These are phyloP conservation scores for Debaryomyces hansenii DNA, from an alignment of 805 yeast species.

Conservation along the genomic window DNA sequence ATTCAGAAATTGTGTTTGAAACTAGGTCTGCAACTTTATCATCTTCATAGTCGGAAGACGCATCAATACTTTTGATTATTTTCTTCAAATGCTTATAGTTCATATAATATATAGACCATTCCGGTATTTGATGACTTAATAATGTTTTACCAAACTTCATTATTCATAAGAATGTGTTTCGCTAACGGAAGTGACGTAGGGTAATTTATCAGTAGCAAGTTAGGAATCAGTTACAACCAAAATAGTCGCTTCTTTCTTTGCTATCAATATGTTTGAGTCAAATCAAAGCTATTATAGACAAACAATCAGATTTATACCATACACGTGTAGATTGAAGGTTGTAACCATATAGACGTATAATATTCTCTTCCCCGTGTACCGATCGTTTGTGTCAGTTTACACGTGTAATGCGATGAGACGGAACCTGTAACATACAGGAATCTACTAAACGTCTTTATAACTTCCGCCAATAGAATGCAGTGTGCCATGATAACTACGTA, in stretches of 20 bases:
- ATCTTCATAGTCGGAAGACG: conserved; percentile 37
- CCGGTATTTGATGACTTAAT: conserved; percentile 86
- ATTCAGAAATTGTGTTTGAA: conserved; percentile 54
- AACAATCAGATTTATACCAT: background rate
- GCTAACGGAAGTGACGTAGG: no score
- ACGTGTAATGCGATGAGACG: background rate
- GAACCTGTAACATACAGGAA: no score
- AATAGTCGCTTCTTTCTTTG: no score
- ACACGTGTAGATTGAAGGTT: background rate
- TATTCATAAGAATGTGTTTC: background rate
- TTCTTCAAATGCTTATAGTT: conserved; percentile 84
- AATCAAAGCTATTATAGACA: no score
- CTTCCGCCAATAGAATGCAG: no score
- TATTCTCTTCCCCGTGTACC: no score
- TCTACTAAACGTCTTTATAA: no score
- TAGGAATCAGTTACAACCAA: no score
- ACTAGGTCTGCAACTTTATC: conserved; percentile 32
- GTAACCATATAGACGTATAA: no score
- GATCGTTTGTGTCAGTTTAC: background rate
- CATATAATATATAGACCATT: conserved; percentile 82
- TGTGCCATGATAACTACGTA: no score
- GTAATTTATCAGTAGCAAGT: no score
- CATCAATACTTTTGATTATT: conserved; percentile 65
- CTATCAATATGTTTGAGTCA: no score
- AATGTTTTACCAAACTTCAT: conserved; percentile 86